A percentile compares a stretch with the other conserved stretches of the same genome.
phyloP scores from a whole-genome alignment of 2,329 filamentous ascomycete genomes.

The Botrytis galanthina region DNA sequence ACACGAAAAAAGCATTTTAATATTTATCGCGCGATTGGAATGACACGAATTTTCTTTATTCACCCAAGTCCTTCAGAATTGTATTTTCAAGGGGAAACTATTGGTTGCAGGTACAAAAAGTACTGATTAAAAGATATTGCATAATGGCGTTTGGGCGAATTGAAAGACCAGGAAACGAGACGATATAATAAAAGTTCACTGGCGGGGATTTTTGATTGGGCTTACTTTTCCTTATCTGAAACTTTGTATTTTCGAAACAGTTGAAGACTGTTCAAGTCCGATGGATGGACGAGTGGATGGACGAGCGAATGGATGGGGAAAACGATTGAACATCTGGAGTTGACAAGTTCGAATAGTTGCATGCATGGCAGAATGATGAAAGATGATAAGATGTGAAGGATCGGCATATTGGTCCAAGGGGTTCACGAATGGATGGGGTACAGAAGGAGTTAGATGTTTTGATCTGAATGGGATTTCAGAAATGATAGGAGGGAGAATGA shows the following conservation, averaged over 20 bases:
- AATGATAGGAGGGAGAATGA: neutral
- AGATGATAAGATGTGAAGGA: neutral
- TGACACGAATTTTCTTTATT: slow-evolving; percentile 10
- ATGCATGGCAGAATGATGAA: slow-evolving; percentile 4
- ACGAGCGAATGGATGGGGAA: neutral
- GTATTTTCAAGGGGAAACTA: neutral
- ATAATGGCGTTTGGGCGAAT: slow-evolving; percentile 8
- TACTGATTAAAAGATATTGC: neutral
- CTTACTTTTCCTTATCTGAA: neutral
- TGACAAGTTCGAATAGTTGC: slow-evolving; percentile 2
- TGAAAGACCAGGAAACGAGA: neutral
- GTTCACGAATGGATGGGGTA: neutral
- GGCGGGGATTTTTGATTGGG: neutral
- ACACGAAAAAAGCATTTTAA: slow-evolving; percentile 21
- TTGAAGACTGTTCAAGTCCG: neutral
- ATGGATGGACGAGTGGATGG: neutral
- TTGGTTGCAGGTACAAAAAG: neutral
- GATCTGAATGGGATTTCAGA: neutral
- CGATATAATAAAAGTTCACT: slow-evolving; percentile 1
- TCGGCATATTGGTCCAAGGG: neutral
- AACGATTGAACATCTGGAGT: neutral
- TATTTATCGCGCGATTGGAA: slow-evolving; percentile 3
- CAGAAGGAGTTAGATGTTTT: neutral
- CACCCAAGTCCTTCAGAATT: neutral
- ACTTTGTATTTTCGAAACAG: slow-evolving; percentile 8